These are phyloP conservation scores for Panicum hallii DNA, from an alignment of 202 grass and related monocot species.

Conservation along the genomic window DNA sequence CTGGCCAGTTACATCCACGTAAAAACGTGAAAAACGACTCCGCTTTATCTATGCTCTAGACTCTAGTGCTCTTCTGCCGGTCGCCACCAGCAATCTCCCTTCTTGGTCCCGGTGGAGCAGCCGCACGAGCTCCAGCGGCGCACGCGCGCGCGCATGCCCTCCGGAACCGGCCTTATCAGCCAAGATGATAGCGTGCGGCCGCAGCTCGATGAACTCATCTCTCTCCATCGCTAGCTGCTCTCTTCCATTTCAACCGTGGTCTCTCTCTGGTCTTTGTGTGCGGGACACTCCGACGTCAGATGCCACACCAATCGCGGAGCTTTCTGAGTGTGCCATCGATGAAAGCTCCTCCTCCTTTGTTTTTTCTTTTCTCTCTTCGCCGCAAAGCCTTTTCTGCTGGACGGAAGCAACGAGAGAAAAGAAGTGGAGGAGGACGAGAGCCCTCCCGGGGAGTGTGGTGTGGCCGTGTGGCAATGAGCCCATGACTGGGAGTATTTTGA, in stretches of 20 bases:
- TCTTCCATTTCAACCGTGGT: background rate
- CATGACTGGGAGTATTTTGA: background rate
- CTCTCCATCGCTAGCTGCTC: background rate
- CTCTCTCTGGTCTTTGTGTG: background rate
- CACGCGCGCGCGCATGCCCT: background rate
- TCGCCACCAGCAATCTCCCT: background rate
- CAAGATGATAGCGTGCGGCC: slow-evolving; percentile 16
- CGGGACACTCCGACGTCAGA: background rate
- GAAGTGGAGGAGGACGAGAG: background rate
- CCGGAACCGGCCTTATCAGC: background rate
- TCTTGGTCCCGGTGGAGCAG: background rate
- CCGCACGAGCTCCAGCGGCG: background rate
- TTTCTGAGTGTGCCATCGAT: background rate
- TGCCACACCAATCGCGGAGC: background rate
- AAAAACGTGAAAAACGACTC: background rate
- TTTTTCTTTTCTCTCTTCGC: background rate
- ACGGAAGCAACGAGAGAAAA: background rate
- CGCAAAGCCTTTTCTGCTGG: background rate
- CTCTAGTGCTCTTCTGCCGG: background rate
- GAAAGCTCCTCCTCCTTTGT: background rate
- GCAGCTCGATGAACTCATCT: background rate
- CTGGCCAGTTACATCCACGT: background rate
- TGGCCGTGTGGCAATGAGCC: background rate
- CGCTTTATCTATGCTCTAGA: background rate
- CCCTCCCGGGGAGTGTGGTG: too few species aligned